These are phyloP conservation scores for Pugionium cornutum DNA, from an alignment of 345 rosid genomes.

Conservation along the genomic window DNA sequence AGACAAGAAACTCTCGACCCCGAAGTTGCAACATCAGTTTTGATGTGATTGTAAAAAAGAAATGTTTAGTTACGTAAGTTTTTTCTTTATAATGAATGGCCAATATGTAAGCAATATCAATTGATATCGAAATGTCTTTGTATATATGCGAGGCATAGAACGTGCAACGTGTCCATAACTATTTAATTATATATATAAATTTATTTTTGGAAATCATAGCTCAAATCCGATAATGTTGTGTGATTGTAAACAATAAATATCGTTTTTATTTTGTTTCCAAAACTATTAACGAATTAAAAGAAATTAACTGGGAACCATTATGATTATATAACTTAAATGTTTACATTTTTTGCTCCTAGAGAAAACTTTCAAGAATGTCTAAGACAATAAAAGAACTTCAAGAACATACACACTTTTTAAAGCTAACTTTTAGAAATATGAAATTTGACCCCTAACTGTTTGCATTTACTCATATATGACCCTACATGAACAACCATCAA, in stretches of 20 bases:
- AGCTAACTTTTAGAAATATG: constrained; percentile 16
- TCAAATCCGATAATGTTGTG: too few species aligned
- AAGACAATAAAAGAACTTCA: neutral
- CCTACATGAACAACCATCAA: constrained; percentile 32
- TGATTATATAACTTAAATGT: neutral
- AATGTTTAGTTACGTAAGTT: constrained; percentile 7
- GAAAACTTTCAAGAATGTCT: constrained; percentile 19
- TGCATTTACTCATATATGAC: constrained; percentile 22
- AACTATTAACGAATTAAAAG: neutral
- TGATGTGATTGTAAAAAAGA: constrained; percentile 39
- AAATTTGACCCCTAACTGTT: constrained; percentile 29
- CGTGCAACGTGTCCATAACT: constrained; percentile 16
- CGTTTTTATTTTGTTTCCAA: neutral
- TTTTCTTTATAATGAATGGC: constrained; percentile 31
- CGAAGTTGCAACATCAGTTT: constrained; percentile 36
- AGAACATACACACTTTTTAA: constrained; percentile 4
- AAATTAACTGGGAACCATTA: neutral
- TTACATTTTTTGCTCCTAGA: constrained; percentile 8
- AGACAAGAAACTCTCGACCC: constrained; percentile 35
- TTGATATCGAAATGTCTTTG: constrained; percentile 1
- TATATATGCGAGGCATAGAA: constrained; percentile 24
- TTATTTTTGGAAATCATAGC: neutral
- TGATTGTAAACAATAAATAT: too few species aligned
- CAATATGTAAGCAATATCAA: constrained; percentile 3
- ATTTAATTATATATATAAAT: constrained; percentile 4